Conservation (phyloP, 1,284 basidiomycete species). For the Pseudozyma flocculosa region DNA sequence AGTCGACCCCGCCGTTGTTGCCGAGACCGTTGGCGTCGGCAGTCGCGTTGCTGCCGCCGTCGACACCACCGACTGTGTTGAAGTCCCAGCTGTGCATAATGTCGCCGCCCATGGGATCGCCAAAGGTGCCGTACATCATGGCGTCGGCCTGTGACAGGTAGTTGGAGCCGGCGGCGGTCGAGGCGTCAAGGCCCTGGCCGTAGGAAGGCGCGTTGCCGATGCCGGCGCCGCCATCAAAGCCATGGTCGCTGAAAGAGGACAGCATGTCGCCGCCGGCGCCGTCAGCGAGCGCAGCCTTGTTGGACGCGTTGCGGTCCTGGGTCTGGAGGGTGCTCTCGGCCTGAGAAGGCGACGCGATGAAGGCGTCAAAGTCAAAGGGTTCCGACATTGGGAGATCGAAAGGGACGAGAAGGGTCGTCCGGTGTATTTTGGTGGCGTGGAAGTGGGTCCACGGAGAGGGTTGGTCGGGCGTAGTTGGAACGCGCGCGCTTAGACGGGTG, state of each 20-base stretch:
- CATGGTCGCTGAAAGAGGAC: constrained; percentile 22
- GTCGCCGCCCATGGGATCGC: constrained; percentile 6
- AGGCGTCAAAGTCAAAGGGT: constrained; percentile 43
- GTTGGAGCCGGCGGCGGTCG: constrained; percentile 2
- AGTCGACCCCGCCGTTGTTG: not conserved
- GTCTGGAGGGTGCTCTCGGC: constrained; percentile 15
- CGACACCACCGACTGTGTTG: no score
- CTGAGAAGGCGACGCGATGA: constrained; percentile 38
- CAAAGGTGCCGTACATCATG: constrained; percentile 1
- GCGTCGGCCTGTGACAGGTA: not conserved
- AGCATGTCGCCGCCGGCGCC: constrained; percentile 6
- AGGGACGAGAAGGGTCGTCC: constrained; percentile 1
- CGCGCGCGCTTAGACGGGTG: no score
- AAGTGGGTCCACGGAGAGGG: constrained; percentile 10
- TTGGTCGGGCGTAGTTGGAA: no score
- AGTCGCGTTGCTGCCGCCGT: not conserved
- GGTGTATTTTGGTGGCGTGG: constrained; percentile 4
- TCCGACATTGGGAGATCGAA: constrained; percentile 14
- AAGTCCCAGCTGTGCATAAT: constrained; percentile 16
- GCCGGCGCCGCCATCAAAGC: not conserved
- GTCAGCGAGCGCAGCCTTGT: not conserved
- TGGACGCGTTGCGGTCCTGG: constrained; percentile 4
- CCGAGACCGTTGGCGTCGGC: constrained; percentile 2
- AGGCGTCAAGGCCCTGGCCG: constrained; percentile 6
- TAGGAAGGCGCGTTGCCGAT: no score